Evolutionary conservation across 2,329 filamentous ascomycete genomes (phyloP).

Genomic region (Sporothrix brasiliensis): DNA sequence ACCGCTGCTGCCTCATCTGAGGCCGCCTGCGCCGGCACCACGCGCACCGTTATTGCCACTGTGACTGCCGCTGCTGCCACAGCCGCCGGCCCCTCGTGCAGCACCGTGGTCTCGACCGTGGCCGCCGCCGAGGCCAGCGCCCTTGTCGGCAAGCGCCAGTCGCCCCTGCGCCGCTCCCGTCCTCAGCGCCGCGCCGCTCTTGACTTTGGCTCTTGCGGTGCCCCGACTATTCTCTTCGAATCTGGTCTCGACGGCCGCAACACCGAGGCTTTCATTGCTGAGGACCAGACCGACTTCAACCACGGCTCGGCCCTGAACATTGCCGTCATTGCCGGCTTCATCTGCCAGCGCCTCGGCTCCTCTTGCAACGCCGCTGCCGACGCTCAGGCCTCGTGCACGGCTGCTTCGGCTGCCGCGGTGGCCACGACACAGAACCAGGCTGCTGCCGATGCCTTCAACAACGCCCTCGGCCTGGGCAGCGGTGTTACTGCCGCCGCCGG

Average conservation of each 20-base stretch:
- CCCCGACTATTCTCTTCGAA: slow-evolving; percentile 50
- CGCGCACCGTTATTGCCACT: slow-evolving; percentile 34
- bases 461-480: slow-evolving; percentile 36
- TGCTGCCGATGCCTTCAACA: slow-evolving; percentile 44
- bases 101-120: slow-evolving; percentile 33
- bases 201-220: slow-evolving; percentile 48
- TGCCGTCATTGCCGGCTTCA: slow-evolving; percentile 52
- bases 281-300: slow-evolving; percentile 48
- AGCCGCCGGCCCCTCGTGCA: slow-evolving; percentile 33
- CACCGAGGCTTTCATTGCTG: slow-evolving; percentile 48
- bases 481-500: slow-evolving; percentile 22
- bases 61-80: slow-evolving; percentile 32
- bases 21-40: slow-evolving; percentile 4
- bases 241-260: slow-evolving; percentile 50
- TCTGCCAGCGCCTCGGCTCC: slow-evolving; percentile 49
- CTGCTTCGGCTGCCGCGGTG: slow-evolving; percentile 39
- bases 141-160: slow-evolving; percentile 21
- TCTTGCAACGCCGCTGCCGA: slow-evolving; percentile 43
- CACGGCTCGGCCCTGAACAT: slow-evolving; percentile 54
- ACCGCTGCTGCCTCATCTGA: slow-evolving; percentile 26
- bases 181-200: slow-evolving; percentile 28
- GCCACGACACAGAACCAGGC: slow-evolving; percentile 42
- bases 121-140: slow-evolving; percentile 36
- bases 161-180: slow-evolving; percentile 23
- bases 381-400: slow-evolving; percentile 39